Percentiles rank a stretch among this genome's conserved stretches.
Evolutionary conservation across 140 eudicot genomes (phyloP).

Genomic region (Anethum foeniculum): DNA sequence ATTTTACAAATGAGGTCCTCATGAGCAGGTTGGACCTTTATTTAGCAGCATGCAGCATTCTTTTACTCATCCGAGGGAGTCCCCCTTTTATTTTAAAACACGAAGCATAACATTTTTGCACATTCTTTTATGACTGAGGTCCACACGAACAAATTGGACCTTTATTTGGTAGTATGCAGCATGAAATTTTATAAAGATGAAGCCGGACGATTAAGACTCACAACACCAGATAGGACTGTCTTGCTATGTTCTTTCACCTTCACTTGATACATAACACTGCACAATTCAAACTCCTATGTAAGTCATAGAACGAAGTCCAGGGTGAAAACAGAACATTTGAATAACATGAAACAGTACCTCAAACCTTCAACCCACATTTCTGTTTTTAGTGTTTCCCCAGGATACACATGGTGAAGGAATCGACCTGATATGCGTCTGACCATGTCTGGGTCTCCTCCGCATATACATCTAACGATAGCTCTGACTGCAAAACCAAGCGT

Average conservation of each 20-base stretch:
- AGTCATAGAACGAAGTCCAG: background rate
- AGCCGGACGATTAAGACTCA: conserved; percentile 41
- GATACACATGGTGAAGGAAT: conserved; percentile 73
- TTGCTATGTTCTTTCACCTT: conserved; percentile 79
- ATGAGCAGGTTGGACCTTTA: too few species aligned
- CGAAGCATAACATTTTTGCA: too few species aligned
- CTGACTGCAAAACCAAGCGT: conserved; percentile 88
- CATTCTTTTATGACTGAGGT: too few species aligned
- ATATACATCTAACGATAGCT: conserved; percentile 59
- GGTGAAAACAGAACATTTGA: background rate
- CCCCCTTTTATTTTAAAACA: too few species aligned
- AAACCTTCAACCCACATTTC: conserved; percentile 90
- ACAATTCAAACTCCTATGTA: conserved; percentile 6
- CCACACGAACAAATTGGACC: too few species aligned
- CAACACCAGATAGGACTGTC: conserved; percentile 75
- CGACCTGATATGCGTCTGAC: conserved; percentile 70
- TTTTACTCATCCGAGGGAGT: too few species aligned
- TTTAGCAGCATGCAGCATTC: too few species aligned
- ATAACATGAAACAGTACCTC: conserved; percentile 35
- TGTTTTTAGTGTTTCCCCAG: conserved; percentile 82
- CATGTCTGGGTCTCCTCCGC: conserved; percentile 72
- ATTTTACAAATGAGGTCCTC: too few species aligned
- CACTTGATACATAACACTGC: conserved; percentile 86
- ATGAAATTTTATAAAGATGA: conserved; percentile 41
- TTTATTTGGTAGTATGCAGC: background rate